These are phyloP conservation scores for Quercus aquifolioides DNA, from an alignment of 306 rosid genomes.

Conservation along the genomic window DNA sequence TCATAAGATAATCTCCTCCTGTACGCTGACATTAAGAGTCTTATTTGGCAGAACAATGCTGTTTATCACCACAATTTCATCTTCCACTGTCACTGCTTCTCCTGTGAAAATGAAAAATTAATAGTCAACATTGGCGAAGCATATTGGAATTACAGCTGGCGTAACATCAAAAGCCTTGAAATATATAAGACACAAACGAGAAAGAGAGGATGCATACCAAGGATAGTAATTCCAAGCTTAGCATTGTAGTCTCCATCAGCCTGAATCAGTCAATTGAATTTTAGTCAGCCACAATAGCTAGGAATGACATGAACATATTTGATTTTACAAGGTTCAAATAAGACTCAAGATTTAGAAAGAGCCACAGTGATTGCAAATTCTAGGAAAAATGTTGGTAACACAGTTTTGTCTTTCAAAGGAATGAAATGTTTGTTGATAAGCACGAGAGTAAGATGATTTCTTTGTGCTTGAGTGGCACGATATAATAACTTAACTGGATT, in stretches of 20 bases:
- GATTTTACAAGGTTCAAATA: background rate
- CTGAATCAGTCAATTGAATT: conserved; percentile 27
- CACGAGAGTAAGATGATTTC: background rate
- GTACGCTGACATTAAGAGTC: conserved; percentile 84
- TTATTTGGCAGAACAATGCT: conserved; percentile 93
- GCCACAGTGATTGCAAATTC: no score
- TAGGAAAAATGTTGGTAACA: no score
- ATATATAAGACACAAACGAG: background rate
- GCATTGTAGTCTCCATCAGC: conserved; percentile 84
- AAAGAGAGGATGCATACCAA: conserved; percentile 47
- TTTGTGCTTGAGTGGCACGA: background rate
- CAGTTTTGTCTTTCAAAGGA: background rate
- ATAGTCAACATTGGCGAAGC: background rate
- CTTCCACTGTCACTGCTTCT: conserved; percentile 85
- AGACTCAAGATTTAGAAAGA: no score
- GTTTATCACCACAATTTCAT: conserved; percentile 82
- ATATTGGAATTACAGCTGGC: background rate
- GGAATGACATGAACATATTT: background rate
- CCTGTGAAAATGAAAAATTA: conserved; percentile 46
- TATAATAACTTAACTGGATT: background rate
- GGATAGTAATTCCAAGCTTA: conserved; percentile 81
- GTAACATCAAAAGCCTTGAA: background rate
- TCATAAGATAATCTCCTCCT: conserved; percentile 81
- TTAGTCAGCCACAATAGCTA: conserved; percentile 16
- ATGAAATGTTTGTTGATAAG: background rate